phyloP scores from a whole-genome alignment of 495 filamentous ascomycete species.

The Copromyces sp. region DNA sequence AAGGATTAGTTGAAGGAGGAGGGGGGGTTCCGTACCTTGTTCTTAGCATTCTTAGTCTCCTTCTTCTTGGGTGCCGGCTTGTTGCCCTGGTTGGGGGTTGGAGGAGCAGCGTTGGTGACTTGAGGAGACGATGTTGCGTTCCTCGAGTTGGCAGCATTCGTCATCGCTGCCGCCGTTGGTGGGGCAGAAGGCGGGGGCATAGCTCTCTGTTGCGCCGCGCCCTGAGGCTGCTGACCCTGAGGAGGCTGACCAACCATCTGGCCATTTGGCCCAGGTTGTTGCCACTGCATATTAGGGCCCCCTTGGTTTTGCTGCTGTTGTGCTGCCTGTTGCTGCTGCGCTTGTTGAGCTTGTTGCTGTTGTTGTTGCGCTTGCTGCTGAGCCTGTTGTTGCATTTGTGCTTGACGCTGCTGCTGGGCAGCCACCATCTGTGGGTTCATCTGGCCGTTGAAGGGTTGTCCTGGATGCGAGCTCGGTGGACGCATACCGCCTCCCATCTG shows the following conservation, averaged over 20 bases:
- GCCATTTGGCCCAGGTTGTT: conserved; percentile 47
- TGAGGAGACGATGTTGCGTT: conserved; percentile 72
- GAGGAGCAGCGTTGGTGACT: conserved; percentile 62
- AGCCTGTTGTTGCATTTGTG: conserved; percentile 24
- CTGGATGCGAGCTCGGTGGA: conserved; percentile 78
- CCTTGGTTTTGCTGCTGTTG: conserved; percentile 26
- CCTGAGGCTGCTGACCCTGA: conserved; percentile 46
- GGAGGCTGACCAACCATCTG: conserved; percentile 52
- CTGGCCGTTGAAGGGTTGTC: conserved; percentile 47
- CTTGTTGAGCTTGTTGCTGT: conserved; percentile 5
- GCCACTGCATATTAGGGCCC: conserved; percentile 41
- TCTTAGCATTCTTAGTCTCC: conserved; percentile 52
- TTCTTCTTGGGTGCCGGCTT: conserved; percentile 86
- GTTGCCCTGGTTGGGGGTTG: conserved; percentile 69
- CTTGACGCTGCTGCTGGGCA: conserved; percentile 19
- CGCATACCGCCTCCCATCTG: conserved; percentile 69
- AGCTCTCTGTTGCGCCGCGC: conserved; percentile 56
- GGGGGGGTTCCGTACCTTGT: conserved; percentile 57
- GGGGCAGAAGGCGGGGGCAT: conserved; percentile 92
- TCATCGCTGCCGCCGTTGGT: conserved; percentile 41
- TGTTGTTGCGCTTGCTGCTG: conserved; percentile 21
- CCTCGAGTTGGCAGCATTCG: conserved; percentile 39
- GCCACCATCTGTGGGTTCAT: conserved; percentile 42
- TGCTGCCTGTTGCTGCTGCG: conserved; percentile 24
- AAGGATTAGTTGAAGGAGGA: conserved; percentile 18